Percentiles rank a stretch among this genome's conserved stretches.
Evolutionary conservation across 805 yeast genomes (phyloP).

Genomic region (Suhomyces canberraensis): DNA sequence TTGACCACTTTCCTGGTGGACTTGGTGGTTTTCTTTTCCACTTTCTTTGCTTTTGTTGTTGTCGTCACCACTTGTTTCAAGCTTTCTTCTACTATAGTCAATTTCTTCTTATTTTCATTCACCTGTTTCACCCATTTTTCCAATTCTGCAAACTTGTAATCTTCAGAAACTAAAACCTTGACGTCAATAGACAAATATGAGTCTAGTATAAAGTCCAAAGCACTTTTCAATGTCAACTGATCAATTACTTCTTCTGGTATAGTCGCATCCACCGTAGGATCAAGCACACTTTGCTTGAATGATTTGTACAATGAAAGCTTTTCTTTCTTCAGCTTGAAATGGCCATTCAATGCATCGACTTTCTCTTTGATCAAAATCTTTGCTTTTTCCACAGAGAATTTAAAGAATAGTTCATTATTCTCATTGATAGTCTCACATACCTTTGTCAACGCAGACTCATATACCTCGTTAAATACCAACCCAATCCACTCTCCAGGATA

Average conservation of each 20-base stretch:
- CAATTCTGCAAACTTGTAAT: conserved; percentile 20
- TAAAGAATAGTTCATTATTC: conserved; percentile 35
- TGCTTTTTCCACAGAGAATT: conserved; percentile 39
- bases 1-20: conserved; percentile 25
- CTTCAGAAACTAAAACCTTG: conserved; percentile 17
- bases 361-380: conserved; percentile 36
- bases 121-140: conserved; percentile 15
- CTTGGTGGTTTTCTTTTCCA: conserved; percentile 17
- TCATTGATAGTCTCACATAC: conserved; percentile 33
- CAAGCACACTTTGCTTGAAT: conserved; percentile 2
- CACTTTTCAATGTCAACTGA: conserved; percentile 33
- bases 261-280: conserved; percentile 11
- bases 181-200: conserved; percentile 37
- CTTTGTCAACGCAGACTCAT: conserved; percentile 3
- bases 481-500: conserved; percentile 29
- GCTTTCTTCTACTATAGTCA: conserved; percentile 23
- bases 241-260: conserved; percentile 35
- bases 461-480: conserved; percentile 18
- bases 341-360: conserved; percentile 28
- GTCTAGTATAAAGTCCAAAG: conserved; percentile 47
- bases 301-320: background rate
- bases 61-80: conserved; percentile 20
- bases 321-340: conserved; percentile 19
- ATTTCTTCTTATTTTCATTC: conserved; percentile 17
- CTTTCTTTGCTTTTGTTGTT: conserved; percentile 20